phyloP scores from a whole-genome alignment of 2,329 filamentous ascomycete species.

The Exophiala oligosperma region DNA sequence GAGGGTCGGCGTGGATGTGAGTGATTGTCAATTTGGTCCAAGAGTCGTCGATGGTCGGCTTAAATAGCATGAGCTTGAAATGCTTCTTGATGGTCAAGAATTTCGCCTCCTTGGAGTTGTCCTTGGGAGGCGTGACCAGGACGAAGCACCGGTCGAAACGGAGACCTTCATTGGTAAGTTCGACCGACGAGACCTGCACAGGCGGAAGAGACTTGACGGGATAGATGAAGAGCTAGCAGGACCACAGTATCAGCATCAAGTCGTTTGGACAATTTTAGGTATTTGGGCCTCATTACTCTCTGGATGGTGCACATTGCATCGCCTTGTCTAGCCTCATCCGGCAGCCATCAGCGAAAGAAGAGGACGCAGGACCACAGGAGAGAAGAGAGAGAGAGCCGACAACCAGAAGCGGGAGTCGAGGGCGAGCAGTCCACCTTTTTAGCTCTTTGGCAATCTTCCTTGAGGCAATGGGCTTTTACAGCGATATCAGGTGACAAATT shows the following conservation, averaged over 20 bases:
- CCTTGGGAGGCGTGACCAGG: constrained; percentile 25
- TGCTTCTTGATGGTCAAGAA: constrained; percentile 28
- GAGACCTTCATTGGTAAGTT: constrained; percentile 28
- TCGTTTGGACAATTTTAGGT: not conserved
- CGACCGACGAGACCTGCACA: constrained; percentile 26
- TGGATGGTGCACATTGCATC: constrained; percentile 17
- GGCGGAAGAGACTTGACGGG: constrained; percentile 28
- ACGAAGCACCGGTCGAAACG: constrained; percentile 29
- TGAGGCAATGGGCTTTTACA: not conserved
- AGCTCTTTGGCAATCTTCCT: not conserved
- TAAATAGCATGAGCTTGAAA: constrained; percentile 27
- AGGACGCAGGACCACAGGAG: not conserved
- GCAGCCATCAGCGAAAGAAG: constrained; percentile 6
- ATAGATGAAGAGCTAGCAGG: constrained; percentile 26
- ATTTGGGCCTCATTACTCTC: constrained; percentile 11
- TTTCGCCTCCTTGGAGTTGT: constrained; percentile 21
- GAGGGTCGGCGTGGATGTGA: constrained; percentile 17
- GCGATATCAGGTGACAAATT: not conserved
- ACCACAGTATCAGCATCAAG: not conserved
- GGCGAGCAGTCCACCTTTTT: not conserved
- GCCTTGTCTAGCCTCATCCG: constrained; percentile 2
- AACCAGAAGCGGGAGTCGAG: constrained; percentile 3
- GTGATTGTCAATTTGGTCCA: constrained; percentile 29
- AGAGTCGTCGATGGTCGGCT: constrained; percentile 26
- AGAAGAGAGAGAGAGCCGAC: not conserved